Percentiles rank a stretch among this genome's conserved stretches.
These are phyloP conservation scores for Zymoseptoria crescenta DNA, from an alignment of 2,329 filamentous ascomycete genomes.

Conservation along the genomic window DNA sequence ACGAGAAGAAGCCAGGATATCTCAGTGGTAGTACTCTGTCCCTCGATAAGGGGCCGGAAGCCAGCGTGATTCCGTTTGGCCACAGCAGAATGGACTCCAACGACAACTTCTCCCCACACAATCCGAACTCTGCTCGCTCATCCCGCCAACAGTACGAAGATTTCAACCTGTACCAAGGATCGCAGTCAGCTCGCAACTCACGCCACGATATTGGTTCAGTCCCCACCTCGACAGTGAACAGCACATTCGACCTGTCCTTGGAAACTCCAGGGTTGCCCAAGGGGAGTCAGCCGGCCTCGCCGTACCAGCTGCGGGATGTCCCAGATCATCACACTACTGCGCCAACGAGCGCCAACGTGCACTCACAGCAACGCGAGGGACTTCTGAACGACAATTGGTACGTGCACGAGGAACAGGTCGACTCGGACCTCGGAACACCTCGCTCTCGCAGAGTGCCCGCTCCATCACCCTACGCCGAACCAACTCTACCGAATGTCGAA, in stretches of 20 bases:
- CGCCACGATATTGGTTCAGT: conserved; percentile 28
- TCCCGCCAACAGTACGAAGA: conserved; percentile 46
- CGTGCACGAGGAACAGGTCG: conserved; percentile 27
- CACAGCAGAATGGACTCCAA: conserved; percentile 63
- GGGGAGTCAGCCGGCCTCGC: not conserved
- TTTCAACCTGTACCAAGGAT: conserved; percentile 21
- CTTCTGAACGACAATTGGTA: conserved; percentile 44
- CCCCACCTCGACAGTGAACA: not conserved
- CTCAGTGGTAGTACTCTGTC: conserved; percentile 39
- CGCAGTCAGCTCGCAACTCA: conserved; percentile 31
- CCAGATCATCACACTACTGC: conserved; percentile 12
- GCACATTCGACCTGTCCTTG: too few relatives aligned
- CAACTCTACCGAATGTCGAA: conserved; percentile 14
- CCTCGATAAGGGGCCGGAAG: conserved; percentile 34
- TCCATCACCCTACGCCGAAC: conserved; percentile 4
- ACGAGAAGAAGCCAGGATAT: conserved; percentile 54
- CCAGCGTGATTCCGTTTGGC: conserved; percentile 62
- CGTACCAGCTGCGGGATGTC: conserved; percentile 2
- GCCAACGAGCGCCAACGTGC: conserved; percentile 12
- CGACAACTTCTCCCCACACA: conserved; percentile 48
- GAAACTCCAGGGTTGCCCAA: too few relatives aligned
- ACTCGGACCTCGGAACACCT: conserved; percentile 21
- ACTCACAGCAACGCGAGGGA: conserved; percentile 27
- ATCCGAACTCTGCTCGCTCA: conserved; percentile 44
- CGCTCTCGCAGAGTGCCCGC: conserved; percentile 3